Percentiles rank a stretch among this genome's conserved stretches.
Evolutionary conservation across 2,329 filamentous ascomycete genomes (phyloP).

Genomic region (Colletotrichum neosansevieriae): DNA sequence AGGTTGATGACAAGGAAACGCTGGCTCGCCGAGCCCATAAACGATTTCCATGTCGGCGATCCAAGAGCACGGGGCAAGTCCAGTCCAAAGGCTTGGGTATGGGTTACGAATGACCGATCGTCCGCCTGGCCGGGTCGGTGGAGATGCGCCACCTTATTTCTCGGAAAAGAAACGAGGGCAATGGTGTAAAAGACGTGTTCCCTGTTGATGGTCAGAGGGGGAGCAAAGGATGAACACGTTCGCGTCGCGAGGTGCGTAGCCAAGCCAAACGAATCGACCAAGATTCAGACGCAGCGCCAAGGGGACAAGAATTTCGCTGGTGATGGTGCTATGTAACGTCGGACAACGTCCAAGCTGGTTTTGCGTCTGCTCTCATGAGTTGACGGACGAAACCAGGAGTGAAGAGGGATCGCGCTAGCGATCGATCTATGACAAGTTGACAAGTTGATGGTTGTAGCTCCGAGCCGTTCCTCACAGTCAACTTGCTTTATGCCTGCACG

Average conservation of each 20-base stretch:
- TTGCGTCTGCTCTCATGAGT: background rate
- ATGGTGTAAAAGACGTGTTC: background rate
- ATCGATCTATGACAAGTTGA: conserved; percentile 20
- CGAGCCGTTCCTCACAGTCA: background rate
- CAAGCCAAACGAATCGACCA: background rate
- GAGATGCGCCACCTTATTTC: conserved; percentile 1
- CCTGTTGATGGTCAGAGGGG: background rate
- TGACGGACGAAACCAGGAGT: background rate
- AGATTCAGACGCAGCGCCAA: conserved; percentile 1
- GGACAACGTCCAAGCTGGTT: background rate
- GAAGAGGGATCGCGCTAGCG: background rate
- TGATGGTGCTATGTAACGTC: conserved; percentile 4
- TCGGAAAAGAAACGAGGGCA: background rate
- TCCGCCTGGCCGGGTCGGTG: conserved; percentile 1
- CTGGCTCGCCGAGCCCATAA: background rate
- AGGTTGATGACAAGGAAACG: background rate
- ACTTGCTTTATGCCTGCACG: background rate
- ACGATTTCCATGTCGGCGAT: conserved; percentile 8
- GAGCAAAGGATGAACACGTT: conserved; percentile 1
- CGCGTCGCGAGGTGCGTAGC: background rate
- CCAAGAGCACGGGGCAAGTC: conserved; percentile 6
- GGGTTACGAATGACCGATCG: conserved; percentile 12
- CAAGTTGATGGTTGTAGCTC: background rate
- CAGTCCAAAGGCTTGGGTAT: background rate
- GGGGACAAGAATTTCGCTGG: background rate